Evolutionary conservation across 2,329 filamentous ascomycete genomes (phyloP).

Genomic region (Fusarium sublunatum): DNA sequence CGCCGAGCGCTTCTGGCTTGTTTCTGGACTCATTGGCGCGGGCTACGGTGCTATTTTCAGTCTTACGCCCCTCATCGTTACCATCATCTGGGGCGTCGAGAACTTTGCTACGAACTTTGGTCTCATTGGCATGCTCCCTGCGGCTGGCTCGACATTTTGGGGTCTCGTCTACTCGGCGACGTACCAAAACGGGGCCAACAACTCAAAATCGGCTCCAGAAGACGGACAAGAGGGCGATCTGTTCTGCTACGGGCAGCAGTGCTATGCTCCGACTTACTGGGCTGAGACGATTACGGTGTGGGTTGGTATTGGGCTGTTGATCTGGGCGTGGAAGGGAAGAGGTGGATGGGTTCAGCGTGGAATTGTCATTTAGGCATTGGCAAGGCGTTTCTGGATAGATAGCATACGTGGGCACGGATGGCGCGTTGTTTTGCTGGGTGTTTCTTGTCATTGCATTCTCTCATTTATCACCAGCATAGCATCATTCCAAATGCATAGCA

Average conservation of each 20-base stretch:
- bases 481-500: conserved; percentile 4
- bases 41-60: conserved; percentile 95
- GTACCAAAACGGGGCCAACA: conserved; percentile 75
- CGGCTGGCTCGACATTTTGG: conserved; percentile 89
- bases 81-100: conserved; percentile 98
- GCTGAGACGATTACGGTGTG: conserved; percentile 84
- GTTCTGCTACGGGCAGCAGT: conserved; percentile 83
- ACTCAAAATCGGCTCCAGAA: conserved; percentile 48
- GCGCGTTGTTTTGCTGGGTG: background rate
- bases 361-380: conserved; percentile 67
- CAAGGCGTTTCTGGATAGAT: conserved; percentile 34
- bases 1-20: conserved; percentile 83
- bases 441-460: conserved; percentile 9
- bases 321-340: conserved; percentile 83
- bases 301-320: conserved; percentile 77
- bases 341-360: conserved; percentile 81
- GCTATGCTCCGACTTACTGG: conserved; percentile 88
- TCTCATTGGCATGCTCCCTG: conserved; percentile 91
- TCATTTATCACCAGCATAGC: background rate
- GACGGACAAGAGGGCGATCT: conserved; percentile 57
- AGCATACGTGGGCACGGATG: conserved; percentile 23
- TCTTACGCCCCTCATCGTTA: conserved; percentile 89
- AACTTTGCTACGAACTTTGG: conserved; percentile 99
- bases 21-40: conserved; percentile 85
- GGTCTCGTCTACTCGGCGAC: conserved; percentile 86